phyloP scores from a whole-genome alignment of 257 asterid species.

The Solanum arcanum region DNA sequence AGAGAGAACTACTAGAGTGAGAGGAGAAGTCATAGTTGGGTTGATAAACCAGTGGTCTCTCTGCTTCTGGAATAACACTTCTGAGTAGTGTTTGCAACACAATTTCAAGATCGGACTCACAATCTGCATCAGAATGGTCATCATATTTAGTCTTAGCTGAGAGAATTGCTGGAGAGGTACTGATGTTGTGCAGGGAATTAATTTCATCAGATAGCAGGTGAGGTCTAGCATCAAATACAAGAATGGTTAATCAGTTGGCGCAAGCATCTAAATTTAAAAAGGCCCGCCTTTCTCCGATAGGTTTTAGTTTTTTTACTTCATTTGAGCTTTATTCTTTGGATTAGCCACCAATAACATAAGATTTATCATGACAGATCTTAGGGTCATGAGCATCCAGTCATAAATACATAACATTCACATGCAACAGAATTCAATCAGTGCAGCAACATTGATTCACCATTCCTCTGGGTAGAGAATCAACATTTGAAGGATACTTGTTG shows the following conservation, averaged over 20 bases:
- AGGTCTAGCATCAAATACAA: background rate
- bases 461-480: background rate
- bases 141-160: background rate
- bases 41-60: background rate
- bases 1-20: background rate
- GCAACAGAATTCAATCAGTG: background rate
- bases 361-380: background rate
- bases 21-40: background rate
- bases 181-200: background rate
- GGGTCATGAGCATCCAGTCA: background rate
- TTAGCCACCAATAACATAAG: background rate
- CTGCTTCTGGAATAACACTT: background rate
- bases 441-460: background rate
- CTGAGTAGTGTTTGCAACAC: background rate
- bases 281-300: background rate
- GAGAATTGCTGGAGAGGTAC: background rate
- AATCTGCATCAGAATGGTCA: background rate
- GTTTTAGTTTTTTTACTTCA: background rate
- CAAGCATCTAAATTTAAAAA: background rate
- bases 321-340: background rate
- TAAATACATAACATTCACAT: background rate
- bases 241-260: background rate
- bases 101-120: background rate
- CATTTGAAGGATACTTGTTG: conserved; percentile 81
- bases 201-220: background rate